Base-by-base conservation (phyloP, 345 rosid species). In the Brassica juncea region DNA sequence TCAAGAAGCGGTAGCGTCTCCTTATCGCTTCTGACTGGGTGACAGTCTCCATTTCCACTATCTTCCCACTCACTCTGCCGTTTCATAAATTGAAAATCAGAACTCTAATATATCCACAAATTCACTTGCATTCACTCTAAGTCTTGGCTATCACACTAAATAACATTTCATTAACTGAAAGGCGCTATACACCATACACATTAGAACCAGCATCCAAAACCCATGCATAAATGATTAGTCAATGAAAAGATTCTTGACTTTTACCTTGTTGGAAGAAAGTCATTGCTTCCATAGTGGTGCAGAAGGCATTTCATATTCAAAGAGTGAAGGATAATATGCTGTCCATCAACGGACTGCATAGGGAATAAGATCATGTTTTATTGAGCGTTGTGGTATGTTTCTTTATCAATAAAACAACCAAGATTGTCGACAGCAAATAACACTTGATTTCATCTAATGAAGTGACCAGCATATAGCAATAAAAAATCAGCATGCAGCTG, bases 291-390 rank as follows among this genome's bases (percentile, higher is more conserved):
- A 81, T 90, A 93, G 81, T 93, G 91, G 75, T 90, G 92, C 70
- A 92, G 82, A 77, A 94, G 97, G 79, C 97, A 88, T 78, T 91
- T 93, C 96, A 95, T 79, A 74, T 91, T 93, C 76, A 91, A 80
- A 6, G 94, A 84, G 63, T 93, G 98, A 81, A 95, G 90, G 85
- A 95, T 89, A 80, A 93, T 80, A 79, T 87, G 90, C 86, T 95
- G 98, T 70, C 99, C 99, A 78, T 95, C 99, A 81, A 83, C 85
- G 61, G 87, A 96, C 99, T 95, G 88, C 73, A 86, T 32, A 81
- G 31, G 31, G 31, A 28, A 28, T 28, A 28, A 28, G 31, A 28
- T 28, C 31, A 28, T 28, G 31, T 28, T 28, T 28, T 28, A 28
- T 28, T 28, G 31, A 28, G 31, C 31, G 60, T 49, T 11, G 71